phyloP scores from a whole-genome alignment of 495 filamentous ascomycete genomes.

The Neohortaea acidophila region DNA sequence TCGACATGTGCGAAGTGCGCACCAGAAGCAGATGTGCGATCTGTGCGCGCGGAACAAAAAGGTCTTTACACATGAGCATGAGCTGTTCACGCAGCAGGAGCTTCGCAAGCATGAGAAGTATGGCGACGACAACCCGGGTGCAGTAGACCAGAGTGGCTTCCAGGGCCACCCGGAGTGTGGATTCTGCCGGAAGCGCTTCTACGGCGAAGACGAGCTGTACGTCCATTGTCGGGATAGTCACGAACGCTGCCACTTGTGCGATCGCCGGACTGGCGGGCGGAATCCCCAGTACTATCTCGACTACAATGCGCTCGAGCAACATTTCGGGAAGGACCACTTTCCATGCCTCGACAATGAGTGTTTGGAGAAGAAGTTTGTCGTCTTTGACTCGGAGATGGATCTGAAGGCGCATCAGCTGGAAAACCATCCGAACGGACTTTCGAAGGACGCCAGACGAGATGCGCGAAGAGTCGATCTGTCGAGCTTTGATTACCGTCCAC shows the following conservation, averaged over 20 bases:
- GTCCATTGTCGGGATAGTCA: constrained; percentile 82
- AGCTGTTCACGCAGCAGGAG: constrained; percentile 70
- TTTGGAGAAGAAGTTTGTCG: constrained; percentile 93
- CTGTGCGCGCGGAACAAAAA: constrained; percentile 92
- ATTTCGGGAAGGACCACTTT: constrained; percentile 81
- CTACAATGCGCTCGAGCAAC: constrained; percentile 66
- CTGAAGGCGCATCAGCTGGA: constrained; percentile 76
- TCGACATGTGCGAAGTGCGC: constrained; percentile 65
- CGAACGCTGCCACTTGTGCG: constrained; percentile 90
- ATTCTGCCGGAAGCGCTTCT: constrained; percentile 85
- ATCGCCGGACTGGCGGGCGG: constrained; percentile 49
- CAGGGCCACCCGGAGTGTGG: constrained; percentile 88
- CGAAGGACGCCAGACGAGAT: constrained; percentile 73
- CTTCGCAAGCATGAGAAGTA: constrained; percentile 74
- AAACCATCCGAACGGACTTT: constrained; percentile 56
- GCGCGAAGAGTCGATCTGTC: constrained; percentile 77
- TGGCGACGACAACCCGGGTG: constrained; percentile 83
- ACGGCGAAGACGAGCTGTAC: constrained; percentile 90
- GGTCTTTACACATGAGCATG: constrained; percentile 95
- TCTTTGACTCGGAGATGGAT: constrained; percentile 88
- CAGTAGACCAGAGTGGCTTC: constrained; percentile 86
- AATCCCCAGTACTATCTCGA: constrained; percentile 81
- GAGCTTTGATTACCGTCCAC: constrained; percentile 59
- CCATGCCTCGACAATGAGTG: constrained; percentile 74
- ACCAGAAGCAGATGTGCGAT: constrained; percentile 86